Base-by-base conservation (phyloP, 768 basidiomycete genomes). In the Ramaria sp. region DNA sequence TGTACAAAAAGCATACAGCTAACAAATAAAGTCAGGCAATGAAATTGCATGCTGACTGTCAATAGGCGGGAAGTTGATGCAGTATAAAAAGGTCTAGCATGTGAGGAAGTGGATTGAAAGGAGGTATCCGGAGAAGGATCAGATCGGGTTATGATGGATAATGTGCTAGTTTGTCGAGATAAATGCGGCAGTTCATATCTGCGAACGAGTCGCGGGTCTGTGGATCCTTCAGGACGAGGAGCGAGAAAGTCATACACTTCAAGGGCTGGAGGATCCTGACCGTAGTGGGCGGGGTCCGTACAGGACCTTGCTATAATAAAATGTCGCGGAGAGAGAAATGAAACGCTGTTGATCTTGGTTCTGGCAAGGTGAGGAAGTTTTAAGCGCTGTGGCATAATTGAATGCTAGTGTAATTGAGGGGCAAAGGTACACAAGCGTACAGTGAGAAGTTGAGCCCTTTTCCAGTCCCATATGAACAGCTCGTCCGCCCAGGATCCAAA, bases 401-500 rank as follows among this genome's bases (percentile, higher is more conserved):
- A 15, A 24, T 18, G 20, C 25, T 22, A 48, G n/a, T n/a, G n/a
- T n/a, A n/a, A n/a, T n/a, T n/a, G n/a, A n/a, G n/a, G n/a, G n/a
- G n/a, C n/a, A 12, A 25, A 53, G 27, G 27, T n/a, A 44, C n/a
- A 28, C 10, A 15, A 20, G 69, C 77, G 69, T 60, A 85, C 83
- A 58, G 75, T 56, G 59, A 78, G 62, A 6, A 69, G 62, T 9
- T 64, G 59, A 5, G 79, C 79, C 3, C 75, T 79, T 61, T 76
- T 78, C 85, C 83, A 86, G 52, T 85, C 74, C 82, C 81, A 86
- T 20, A 82, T 66, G 22, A 75, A 66, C 12, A 85, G 62, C 58
- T 79, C 76, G 28, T 71, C 75, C 16, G 64, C 58, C 58, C 22
- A 44, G 68, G 69, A 32, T 53, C 56, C 37, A 66, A 68, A 8